Conservation (phyloP, 1,139 yeast genomes). For the Taphrina pruni region DNA sequence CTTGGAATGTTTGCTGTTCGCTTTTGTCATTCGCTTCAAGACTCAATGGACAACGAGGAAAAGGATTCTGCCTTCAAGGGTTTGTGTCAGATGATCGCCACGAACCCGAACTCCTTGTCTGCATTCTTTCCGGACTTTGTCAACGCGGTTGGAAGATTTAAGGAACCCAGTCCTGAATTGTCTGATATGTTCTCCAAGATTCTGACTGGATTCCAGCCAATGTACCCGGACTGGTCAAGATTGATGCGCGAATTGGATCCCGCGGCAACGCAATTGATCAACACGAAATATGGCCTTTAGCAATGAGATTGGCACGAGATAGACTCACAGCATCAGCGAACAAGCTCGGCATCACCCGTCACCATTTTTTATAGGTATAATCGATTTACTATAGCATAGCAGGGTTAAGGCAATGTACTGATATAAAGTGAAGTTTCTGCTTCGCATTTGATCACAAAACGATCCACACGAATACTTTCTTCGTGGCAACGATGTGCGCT, state of each 20-base stretch:
- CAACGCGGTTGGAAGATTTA: constrained; percentile 68
- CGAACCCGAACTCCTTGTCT: constrained; percentile 70
- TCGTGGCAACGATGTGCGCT: too few relatives aligned
- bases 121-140: constrained; percentile 63
- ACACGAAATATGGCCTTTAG: constrained; percentile 24
- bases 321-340: constrained; percentile 15
- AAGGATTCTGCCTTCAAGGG: constrained; percentile 81
- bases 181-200: constrained; percentile 48
- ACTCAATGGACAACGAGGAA: constrained; percentile 75
- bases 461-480: too few relatives aligned
- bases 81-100: constrained; percentile 67
- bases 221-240: constrained; percentile 34
- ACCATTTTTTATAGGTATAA: constrained; percentile 9
- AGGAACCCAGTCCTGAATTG: constrained; percentile 53
- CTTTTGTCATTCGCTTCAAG: constrained; percentile 73
- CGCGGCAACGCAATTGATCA: constrained; percentile 27
- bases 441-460: too few relatives aligned
- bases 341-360: background rate
- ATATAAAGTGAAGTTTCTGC: background rate
- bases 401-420: constrained; percentile 13
- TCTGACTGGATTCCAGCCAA: constrained; percentile 38
- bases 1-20: constrained; percentile 62
- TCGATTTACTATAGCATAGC: constrained; percentile 13
- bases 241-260: constrained; percentile 35
- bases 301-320: background rate